phyloP scores from a whole-genome alignment of 495 filamentous ascomycete genomes.

The Talaromyces adpressus region DNA sequence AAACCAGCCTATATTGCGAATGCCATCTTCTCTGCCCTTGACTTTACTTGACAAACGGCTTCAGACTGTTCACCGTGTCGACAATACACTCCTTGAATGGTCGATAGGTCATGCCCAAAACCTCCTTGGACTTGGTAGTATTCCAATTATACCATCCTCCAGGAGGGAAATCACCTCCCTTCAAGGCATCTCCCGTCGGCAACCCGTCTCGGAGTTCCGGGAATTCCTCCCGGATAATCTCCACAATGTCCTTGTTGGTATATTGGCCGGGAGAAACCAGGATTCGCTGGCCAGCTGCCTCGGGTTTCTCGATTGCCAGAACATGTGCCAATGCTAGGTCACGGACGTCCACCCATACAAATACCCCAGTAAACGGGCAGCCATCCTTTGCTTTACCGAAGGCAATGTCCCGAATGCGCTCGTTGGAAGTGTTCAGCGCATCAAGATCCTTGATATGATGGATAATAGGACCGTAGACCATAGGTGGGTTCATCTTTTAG shows the following conservation, averaged over 20 bases:
- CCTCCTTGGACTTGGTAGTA: conserved; percentile 34
- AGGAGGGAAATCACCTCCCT: conserved; percentile 32
- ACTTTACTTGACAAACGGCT: conserved; percentile 2
- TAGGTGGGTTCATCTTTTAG: conserved; percentile 54
- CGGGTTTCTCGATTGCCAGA: conserved; percentile 49
- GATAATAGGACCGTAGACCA: conserved; percentile 53
- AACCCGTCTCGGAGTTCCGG: conserved; percentile 46
- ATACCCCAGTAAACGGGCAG: conserved; percentile 41
- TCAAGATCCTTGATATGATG: conserved; percentile 43
- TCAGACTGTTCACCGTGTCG: conserved; percentile 34
- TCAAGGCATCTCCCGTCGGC: conserved; percentile 31
- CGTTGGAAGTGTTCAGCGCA: conserved; percentile 50
- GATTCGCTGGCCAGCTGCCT: conserved; percentile 54
- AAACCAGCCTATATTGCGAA: too few relatives aligned
- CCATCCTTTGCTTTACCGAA: conserved; percentile 49
- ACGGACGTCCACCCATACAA: conserved; percentile 49
- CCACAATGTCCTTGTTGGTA: conserved; percentile 46
- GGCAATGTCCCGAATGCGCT: conserved; percentile 40
- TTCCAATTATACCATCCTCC: conserved; percentile 32
- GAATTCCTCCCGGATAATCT: conserved; percentile 51
- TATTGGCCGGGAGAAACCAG: conserved; percentile 50
- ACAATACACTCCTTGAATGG: conserved; percentile 39
- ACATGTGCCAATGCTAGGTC: conserved; percentile 56
- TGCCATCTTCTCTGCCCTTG: neutral
- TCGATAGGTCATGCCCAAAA: conserved; percentile 43